phyloP scores from a whole-genome alignment of 129 eudicot genomes.

The Flaveria robusta region DNA sequence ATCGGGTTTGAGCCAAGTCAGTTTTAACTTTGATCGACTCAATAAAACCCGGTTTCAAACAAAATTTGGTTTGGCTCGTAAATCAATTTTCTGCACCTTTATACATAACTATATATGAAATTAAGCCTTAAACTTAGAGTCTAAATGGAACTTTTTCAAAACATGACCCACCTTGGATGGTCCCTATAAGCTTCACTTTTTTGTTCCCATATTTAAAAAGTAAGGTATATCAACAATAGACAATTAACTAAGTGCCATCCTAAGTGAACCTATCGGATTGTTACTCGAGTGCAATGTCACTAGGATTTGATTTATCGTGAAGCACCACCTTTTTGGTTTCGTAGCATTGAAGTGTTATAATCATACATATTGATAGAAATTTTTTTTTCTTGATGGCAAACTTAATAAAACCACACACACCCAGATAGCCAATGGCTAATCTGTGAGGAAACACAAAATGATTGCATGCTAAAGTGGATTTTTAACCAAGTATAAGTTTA shows the following conservation, averaged over 20 bases:
- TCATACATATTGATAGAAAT: neutral
- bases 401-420: too few relatives aligned
- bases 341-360: neutral
- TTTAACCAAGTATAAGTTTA: too few relatives aligned
- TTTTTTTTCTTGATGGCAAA: too few relatives aligned
- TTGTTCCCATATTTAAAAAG: slow-evolving; percentile 17
- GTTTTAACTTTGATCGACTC: too few relatives aligned
- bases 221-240: slow-evolving; percentile 11
- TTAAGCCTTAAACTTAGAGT: neutral
- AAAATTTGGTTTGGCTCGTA: too few relatives aligned
- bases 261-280: slow-evolving; percentile 17
- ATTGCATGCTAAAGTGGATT: too few relatives aligned
- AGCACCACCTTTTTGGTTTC: neutral
- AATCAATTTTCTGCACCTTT: too few relatives aligned
- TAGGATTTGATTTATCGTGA: neutral
- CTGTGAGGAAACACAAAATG: too few relatives aligned
- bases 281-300: slow-evolving; percentile 14
- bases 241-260: slow-evolving; percentile 14
- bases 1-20: too few relatives aligned
- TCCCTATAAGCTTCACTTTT: slow-evolving; percentile 23
- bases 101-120: neutral
- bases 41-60: too few relatives aligned
- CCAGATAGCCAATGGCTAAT: too few relatives aligned
- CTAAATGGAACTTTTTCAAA: slow-evolving; percentile 3
- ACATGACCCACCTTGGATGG: slow-evolving; percentile 10